Conservation (phyloP, 2,329 filamentous ascomycete genomes). For the Geosmithia flava region DNA sequence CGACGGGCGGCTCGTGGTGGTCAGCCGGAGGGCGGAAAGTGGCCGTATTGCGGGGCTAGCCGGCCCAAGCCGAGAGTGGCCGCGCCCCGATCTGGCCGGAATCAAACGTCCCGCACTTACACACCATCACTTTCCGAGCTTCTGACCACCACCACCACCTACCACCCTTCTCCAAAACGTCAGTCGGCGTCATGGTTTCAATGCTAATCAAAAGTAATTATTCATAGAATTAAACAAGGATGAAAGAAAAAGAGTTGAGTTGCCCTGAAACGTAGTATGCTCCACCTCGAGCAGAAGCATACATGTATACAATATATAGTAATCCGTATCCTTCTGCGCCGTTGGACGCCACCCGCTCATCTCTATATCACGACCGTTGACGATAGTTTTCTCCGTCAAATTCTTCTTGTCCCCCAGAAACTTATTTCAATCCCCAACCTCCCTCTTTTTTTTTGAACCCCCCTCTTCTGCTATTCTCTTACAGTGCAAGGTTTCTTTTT, state of each 20-base stretch:
- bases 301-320: neutral
- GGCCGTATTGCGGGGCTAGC: slow-evolving; percentile 18
- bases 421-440: neutral
- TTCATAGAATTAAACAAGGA: no score
- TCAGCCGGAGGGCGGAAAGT: slow-evolving; percentile 11
- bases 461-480: no score
- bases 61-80: slow-evolving; percentile 27
- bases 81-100: slow-evolving; percentile 8
- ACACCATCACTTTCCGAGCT: no score
- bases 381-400: neutral
- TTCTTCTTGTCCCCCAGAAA: neutral
- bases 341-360: neutral
- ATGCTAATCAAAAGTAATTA: neutral
- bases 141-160: no score
- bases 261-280: no score
- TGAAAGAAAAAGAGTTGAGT: neutral
- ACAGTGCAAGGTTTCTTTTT: no score
- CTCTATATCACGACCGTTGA: neutral
- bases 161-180: no score
- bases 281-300: no score
- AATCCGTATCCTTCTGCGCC: neutral
- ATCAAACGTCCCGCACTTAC: no score
- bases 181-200: neutral
- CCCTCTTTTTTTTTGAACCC: no score
- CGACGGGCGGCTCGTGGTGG: neutral